Conservation (phyloP, 805 yeast genomes). For the Metschnikowia henanensis region DNA sequence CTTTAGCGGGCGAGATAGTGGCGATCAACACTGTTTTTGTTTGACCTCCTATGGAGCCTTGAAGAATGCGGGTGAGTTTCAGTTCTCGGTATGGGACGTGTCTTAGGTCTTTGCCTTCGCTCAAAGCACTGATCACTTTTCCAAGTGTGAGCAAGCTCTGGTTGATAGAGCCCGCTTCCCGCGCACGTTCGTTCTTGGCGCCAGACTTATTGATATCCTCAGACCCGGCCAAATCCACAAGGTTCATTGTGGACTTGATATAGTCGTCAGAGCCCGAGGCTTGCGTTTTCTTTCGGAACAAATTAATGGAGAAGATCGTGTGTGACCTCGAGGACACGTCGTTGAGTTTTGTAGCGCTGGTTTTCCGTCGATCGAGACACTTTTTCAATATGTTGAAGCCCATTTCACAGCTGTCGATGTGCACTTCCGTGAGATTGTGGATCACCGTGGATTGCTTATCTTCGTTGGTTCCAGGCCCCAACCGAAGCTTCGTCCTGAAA, state of each 20-base stretch:
- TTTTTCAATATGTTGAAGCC: constrained; percentile 55
- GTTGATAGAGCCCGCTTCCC: constrained; percentile 92
- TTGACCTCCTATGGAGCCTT: constrained; percentile 83
- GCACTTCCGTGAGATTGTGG: constrained; percentile 65
- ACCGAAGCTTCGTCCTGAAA: constrained; percentile 26
- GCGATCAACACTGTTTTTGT: constrained; percentile 88
- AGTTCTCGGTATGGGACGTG: constrained; percentile 90
- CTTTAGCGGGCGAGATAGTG: constrained; percentile 79
- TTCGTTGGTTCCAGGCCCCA: constrained; percentile 10
- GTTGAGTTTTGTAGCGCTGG: constrained; percentile 73
- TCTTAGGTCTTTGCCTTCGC: constrained; percentile 30
- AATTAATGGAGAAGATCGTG: constrained; percentile 66
- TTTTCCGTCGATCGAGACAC: constrained; percentile 61
- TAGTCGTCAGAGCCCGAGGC: constrained; percentile 12
- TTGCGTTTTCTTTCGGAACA: constrained; percentile 48
- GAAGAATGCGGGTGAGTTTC: constrained; percentile 69
- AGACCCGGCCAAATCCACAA: constrained; percentile 94
- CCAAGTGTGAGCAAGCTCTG: constrained; percentile 87
- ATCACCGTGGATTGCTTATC: constrained; percentile 43
- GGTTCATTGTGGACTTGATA: constrained; percentile 65
- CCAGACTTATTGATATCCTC: constrained; percentile 90
- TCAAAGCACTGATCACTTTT: constrained; percentile 69
- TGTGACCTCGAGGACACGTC: constrained; percentile 76
- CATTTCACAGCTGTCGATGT: constrained; percentile 51
- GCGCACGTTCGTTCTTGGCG: constrained; percentile 79